Base-by-base conservation (phyloP, 345 rosid genomes). In the Anastatica hierochuntica region DNA sequence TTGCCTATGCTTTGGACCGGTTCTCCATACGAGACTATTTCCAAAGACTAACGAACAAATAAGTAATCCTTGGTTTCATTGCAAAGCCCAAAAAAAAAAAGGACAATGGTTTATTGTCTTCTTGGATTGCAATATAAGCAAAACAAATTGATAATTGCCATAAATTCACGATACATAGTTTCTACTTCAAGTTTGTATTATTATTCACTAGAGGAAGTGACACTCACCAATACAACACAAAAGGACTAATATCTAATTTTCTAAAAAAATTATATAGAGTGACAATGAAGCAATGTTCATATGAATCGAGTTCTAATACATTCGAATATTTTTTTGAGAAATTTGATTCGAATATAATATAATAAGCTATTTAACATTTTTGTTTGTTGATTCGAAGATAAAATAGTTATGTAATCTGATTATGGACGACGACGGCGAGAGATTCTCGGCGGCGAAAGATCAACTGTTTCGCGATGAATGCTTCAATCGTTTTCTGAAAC, bases 401-500 rank as follows among this genome's bases (percentile, higher is more conserved):
- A 24, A 24, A 24, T 34, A n/a, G n/a, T n/a, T n/a, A n/a, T n/a
- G n/a, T n/a, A n/a, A n/a, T n/a, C n/a, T 38, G 23, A 14, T 46
- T 39, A 46, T 55, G 68, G 41, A 63, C 9, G 14, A 63, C 68
- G 49, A 63, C 68, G 61, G 62, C 62, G 35, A 63, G 48, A 15
- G 68, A 63, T 30, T 63, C 68, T 24, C 56, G 55, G 15, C 68
- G 78, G n/a, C 82, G 90, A 54, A 85, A 74, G 55, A 45, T 71
- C 62, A 67, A 71, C 58, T 85, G 78, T 67, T 72, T 86, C 1
- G 82, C 79, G 36, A 90, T 83, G 69, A 83, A 86, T 5, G 68
- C 90, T 41, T 86, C 95, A 19, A 90, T 66, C 46, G 72, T 71
- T 20, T 74, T 68, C 53, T 84, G 79, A 52, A 86, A 86, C 62